A percentile compares a stretch with the other conserved stretches of the same genome.
Conservation (phyloP, 2,329 filamentous ascomycete genomes). For the Cladosporium sp. region DNA sequence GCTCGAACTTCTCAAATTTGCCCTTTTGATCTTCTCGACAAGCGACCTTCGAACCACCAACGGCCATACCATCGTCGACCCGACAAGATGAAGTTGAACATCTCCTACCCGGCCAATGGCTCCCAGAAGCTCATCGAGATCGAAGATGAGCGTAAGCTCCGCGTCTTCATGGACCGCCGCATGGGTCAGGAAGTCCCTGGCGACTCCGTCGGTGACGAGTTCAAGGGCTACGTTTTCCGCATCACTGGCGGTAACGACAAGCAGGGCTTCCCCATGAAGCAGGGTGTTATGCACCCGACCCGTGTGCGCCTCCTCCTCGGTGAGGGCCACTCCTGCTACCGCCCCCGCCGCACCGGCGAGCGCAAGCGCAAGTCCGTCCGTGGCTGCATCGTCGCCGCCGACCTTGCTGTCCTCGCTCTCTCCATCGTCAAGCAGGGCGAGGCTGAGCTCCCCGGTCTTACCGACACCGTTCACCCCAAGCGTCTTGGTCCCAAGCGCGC, state of each 20-base stretch:
- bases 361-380: slow-evolving; percentile 99
- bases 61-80: slow-evolving; percentile 4
- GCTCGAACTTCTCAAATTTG: too few relatives aligned
- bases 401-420: slow-evolving; percentile 92
- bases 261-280: slow-evolving; percentile 99
- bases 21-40: background rate
- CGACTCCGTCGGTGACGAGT: slow-evolving; percentile 96
- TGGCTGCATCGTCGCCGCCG: slow-evolving; percentile 96
- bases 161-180: slow-evolving; percentile 98
- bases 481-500: slow-evolving; percentile 98
- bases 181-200: slow-evolving; percentile 91
- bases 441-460: slow-evolving; percentile 86
- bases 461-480: slow-evolving; percentile 98
- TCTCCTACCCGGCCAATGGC: slow-evolving; percentile 96
- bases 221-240: slow-evolving; percentile 99
- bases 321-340: slow-evolving; percentile 99
- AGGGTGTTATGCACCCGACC: slow-evolving; percentile 98
- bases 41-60: slow-evolving; percentile 5
- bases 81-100: slow-evolving; percentile 66
- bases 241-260: slow-evolving; percentile 99
- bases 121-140: slow-evolving; percentile 99
- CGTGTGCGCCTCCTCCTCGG: slow-evolving; percentile 96
- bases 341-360: slow-evolving; percentile 94
- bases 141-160: slow-evolving; percentile 99
- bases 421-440: slow-evolving; percentile 98